Evolutionary conservation across 306 rosid genomes (phyloP), one percentile per base, ranked within the genome.

Genomic region (Vigna radiata): DNA sequence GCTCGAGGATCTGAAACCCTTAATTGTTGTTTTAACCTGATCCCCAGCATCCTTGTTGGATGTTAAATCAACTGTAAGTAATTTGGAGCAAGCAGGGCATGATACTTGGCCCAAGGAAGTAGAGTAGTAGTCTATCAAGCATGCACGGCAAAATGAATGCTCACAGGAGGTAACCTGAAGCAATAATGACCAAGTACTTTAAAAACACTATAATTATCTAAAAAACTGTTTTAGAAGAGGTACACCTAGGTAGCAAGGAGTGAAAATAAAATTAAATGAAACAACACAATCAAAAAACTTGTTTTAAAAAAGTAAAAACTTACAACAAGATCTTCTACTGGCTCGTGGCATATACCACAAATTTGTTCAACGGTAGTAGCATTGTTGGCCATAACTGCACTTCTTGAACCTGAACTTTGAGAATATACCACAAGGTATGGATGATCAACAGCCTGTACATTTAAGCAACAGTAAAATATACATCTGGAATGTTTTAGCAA

Each of bases 361-460:
- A 36, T 63, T 77, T 74, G 78, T 82, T 86, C 96, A 66, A 27
- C 86, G 70, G 55, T 56, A 79, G 64, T 56, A 79, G 64, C 81
- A 44, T 31, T 68, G 60, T 73, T 37, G 75, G 15, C 84, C 47
- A 65, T 47, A 77, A 31, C 77, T 65, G 49, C 92, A 73, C 77
- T 83, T 83, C 82, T 83, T 78, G 81, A 58, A 59, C 80, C 83
- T 5, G 91, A 85, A 80, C 91, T 76, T 84, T 82, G 89, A 88
- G 98, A 94, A 79, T 86, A 92, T 61, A 89, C 92, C 43, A 90
- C 97, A 56, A 94, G 96, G 73, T 93, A 90, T 29, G 96, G 98
- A 84, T 93, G 98, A 79, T 93, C 93, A 82, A 89, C 97, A 0
- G 97, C 91, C 97, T 89, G 88, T 48, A 73, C n/a, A 48, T 78